These are phyloP conservation scores for Phytophthora fragariae DNA, from an alignment of 352 stramenopile species.

Conservation along the genomic window DNA sequence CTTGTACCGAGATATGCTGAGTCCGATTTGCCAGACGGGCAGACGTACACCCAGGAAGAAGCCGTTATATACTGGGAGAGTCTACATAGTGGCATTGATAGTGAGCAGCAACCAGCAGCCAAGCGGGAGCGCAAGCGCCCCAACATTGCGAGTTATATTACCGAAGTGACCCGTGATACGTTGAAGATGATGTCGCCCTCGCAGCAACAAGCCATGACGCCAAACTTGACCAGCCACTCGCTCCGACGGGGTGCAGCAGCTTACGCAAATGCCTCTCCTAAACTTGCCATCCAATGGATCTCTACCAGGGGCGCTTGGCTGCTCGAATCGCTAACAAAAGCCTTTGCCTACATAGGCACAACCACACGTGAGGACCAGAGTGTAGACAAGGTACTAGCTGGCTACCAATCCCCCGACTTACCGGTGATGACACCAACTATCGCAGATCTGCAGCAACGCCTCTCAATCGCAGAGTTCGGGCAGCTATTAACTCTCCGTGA, in stretches of 20 bases:
- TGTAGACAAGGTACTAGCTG: constrained; percentile 28
- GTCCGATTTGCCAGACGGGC: not conserved
- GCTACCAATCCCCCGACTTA: constrained; percentile 16
- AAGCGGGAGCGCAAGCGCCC: constrained; percentile 9
- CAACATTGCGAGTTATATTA: constrained; percentile 13
- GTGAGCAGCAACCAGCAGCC: not conserved
- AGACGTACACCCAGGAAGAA: constrained; percentile 10
- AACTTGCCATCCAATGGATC: constrained; percentile 31
- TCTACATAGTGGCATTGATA: not conserved
- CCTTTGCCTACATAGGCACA: constrained; percentile 34
- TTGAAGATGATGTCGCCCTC: not conserved
- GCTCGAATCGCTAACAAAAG: constrained; percentile 26
- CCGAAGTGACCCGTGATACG: constrained; percentile 7
- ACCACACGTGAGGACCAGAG: constrained; percentile 13
- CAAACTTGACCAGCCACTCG: constrained; percentile 9
- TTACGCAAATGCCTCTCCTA: constrained; percentile 22
- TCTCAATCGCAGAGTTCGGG: constrained; percentile 6
- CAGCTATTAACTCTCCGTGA: too few species aligned
- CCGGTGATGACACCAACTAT: constrained; percentile 10
- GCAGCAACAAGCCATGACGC: not conserved
- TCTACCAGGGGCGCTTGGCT: constrained; percentile 25
- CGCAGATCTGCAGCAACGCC: constrained; percentile 3
- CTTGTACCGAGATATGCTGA: not conserved
- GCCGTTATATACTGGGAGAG: constrained; percentile 11
- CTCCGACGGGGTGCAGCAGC: constrained; percentile 7